phyloP scores from a whole-genome alignment of 1,139 yeast species.

The Zygosaccharomyces sapae region DNA sequence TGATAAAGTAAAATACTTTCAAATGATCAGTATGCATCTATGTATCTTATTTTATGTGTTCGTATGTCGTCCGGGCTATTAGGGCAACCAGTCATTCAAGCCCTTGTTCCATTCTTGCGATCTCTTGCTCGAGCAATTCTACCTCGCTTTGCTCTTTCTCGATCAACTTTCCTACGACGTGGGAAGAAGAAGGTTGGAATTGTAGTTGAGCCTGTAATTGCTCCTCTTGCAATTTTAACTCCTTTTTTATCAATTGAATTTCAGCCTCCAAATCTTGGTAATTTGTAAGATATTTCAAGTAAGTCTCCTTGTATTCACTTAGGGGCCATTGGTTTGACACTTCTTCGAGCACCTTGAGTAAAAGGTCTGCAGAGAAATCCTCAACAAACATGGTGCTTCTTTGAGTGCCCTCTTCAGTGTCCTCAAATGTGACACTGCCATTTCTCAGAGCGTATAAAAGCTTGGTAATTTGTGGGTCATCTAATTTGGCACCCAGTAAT shows the following conservation, averaged over 20 bases:
- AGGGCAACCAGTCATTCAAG: background rate
- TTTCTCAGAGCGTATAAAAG: constrained; percentile 31
- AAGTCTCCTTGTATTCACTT: constrained; percentile 27
- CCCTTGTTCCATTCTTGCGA: constrained; percentile 13
- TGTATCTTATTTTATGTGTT: background rate
- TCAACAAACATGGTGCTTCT: constrained; percentile 35
- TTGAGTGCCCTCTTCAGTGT: constrained; percentile 13
- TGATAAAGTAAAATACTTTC: no score
- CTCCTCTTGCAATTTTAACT: constrained; percentile 28
- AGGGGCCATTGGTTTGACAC: constrained; percentile 33
- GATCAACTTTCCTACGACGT: constrained; percentile 25
- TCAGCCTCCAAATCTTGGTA: constrained; percentile 22
- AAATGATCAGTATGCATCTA: background rate
- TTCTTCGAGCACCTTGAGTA: constrained; percentile 30
- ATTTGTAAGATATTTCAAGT: constrained; percentile 17
- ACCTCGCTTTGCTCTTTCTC: constrained; percentile 31
- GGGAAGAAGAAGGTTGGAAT: constrained; percentile 13
- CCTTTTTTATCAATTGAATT: constrained; percentile 18
- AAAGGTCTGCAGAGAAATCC: constrained; percentile 30
- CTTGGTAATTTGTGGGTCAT: constrained; percentile 22
- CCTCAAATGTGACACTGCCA: constrained; percentile 33
- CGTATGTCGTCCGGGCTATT: background rate
- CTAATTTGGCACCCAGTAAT: constrained; percentile 25
- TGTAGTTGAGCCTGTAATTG: constrained; percentile 19
- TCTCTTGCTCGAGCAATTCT: constrained; percentile 19